Base-by-base conservation (phyloP, 1,139 yeast genomes). In the Kurtzmaniella quercitrusa region DNA sequence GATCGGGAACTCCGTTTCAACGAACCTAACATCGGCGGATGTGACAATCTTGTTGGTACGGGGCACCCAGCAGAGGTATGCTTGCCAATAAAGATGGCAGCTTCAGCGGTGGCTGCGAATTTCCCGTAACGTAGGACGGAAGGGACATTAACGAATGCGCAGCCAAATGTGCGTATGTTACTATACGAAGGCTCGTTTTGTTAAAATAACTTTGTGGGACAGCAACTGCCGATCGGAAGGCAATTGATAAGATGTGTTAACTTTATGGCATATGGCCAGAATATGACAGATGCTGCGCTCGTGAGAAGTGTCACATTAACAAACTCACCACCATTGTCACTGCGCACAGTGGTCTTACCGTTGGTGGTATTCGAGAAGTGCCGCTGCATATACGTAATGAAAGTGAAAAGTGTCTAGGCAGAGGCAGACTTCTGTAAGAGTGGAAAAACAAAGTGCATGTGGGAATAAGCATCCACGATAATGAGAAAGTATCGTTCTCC, bases 241-340 rank as follows among this genome's bases (percentile, higher is more conserved):
- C 17, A 30, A 12, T 30, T n/a, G 17, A 30, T 30, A 7, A 30
- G 33, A 30, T 7, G 9, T 7, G 8, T 9, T 32, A n/a, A 16
- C 8, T 36, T 38, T 38, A 18, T 38, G 22, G 6, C 2, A 6
- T 11, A 38, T 32, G 5, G 38, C 41, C 7, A 7, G n/a, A 2
- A 19, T 15, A 12, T 32, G 11, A 12, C 19, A 26, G 26, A 38
- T 18, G 1, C 2, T 15, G 19, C 18, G n/a, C n/a, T n/a, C n/a
- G n/a, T n/a, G n/a, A n/a, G 9, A 17, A 38, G 21, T 33, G 14
- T 16, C 3, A 14, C 17, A 34, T 38, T 33, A 28, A 30, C 9
- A 38, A 28, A 38, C 15, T 16, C 41, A 30, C 38, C 28, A 32
- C 41, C 41, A 16, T 38, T 38, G 32, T 38, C 38, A 30, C 37